These are phyloP conservation scores for Brettanomyces bruxellensis DNA, from an alignment of 805 yeast genomes.

Conservation along the genomic window DNA sequence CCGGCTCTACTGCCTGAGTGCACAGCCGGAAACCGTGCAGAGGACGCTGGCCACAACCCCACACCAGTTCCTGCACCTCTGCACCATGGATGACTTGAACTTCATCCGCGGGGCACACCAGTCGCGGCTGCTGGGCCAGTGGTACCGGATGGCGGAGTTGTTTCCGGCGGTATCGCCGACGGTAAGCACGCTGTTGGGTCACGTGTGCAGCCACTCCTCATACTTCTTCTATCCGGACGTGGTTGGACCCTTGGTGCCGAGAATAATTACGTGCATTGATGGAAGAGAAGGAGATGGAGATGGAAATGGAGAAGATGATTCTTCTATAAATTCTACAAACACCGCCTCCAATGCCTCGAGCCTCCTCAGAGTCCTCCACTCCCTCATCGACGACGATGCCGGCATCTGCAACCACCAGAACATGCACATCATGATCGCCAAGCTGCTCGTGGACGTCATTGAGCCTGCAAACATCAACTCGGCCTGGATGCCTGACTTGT, in stretches of 20 bases:
- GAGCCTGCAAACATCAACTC: constrained; percentile 29
- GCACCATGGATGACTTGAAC: constrained; percentile 32
- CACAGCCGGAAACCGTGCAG: constrained; percentile 2
- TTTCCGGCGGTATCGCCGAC: constrained; percentile 26
- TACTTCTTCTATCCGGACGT: constrained; percentile 28
- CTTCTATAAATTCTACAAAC: too few species aligned
- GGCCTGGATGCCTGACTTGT: constrained; percentile 52
- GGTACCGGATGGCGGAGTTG: constrained; percentile 33
- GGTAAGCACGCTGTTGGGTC: constrained; percentile 31
- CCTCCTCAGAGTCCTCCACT: constrained; percentile 33
- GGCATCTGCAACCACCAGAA: constrained; percentile 27
- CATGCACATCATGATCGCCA: constrained; percentile 24
- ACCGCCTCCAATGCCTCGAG: constrained; percentile 16
- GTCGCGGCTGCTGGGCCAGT: constrained; percentile 30
- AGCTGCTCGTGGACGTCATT: constrained; percentile 25
- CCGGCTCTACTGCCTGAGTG: constrained; percentile 22
- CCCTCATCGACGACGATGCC: constrained; percentile 28
- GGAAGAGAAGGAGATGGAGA: background rate
- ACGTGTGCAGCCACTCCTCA: constrained; percentile 25
- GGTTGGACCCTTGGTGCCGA: constrained; percentile 18
- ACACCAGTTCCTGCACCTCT: constrained; percentile 28
- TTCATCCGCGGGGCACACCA: constrained; percentile 29
- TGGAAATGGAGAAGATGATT: too few species aligned
- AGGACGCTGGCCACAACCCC: constrained; percentile 22
- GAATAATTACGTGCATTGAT: background rate